Evolutionary conservation across 192 early-diverging fungal species (phyloP), one percentile per base, ranked within the genome.

Genomic region (Coemansia sp.): DNA sequence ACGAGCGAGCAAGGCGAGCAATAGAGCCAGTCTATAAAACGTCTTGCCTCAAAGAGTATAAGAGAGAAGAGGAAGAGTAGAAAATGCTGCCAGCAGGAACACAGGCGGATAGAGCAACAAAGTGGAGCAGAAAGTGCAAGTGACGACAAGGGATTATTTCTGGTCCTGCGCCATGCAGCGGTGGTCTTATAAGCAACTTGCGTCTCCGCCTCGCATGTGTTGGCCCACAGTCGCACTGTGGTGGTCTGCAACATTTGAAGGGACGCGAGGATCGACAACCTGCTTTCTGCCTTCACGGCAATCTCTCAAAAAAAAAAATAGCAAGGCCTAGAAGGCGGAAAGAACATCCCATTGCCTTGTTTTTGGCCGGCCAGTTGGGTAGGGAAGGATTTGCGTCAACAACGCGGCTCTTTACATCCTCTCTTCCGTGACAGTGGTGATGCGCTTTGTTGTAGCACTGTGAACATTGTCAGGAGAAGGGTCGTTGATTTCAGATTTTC

Each of bases 1-100:
- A 42, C 23, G 62, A 23, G 25, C 4, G 41, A 64, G 15, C 23
- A 64, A 44, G 42, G 27, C n/a, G 15, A 62, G 37, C 27, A 64
- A 64, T 64, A 64, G 62, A 64, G 12, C 62, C 62, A 29, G 62
- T 44, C 62, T 64, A 46, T 64, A 44, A 31, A 55, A 58, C 55
- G 29, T 32, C 55, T 32, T 58, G 55, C 29, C 31, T 58, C 29
- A 15, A 31, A 58, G 23, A 17, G 19, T 8, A 58, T 12, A 34
- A 15, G 51, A 55, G 23, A 27, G 11, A 12, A 27, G 11, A 5
- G 27, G 27, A 25, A 3, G 39, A 25, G 29, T 32, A 31, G 29
- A 58, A 29, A 31, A 9, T 17, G 15, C 41, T 42, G 41, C 41
- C 41, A 42, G 41, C 11, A 42, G 41, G 41, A 14, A 42, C 15